Evolutionary conservation across 2,329 filamentous ascomycete species (phyloP), one percentile per base, ranked within the genome.

Genomic region (Venturia carpophila): DNA sequence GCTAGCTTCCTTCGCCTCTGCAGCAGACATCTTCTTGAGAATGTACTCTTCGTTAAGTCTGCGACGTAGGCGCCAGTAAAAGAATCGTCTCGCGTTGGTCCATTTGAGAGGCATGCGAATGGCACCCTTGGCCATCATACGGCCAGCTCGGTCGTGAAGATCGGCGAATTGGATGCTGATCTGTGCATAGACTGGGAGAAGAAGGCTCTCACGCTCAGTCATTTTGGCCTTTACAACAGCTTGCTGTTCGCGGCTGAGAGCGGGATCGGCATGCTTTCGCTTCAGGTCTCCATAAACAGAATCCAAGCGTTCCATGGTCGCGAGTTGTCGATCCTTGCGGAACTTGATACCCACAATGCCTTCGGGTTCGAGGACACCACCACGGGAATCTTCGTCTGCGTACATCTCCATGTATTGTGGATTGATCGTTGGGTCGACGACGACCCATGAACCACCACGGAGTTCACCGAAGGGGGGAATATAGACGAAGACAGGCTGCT

Each of bases 261-360:
- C 83, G 70, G 84, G 84, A 73, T 89, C 60, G 66, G 80, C 82
- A 63, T 92, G 82, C 76, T 90, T 84, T 78, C 91, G 90, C 82
- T 91, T 92, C 67, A 99, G 88, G 60, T 86, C 83, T 68, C 86
- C 89, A 72, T 99, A 99, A 56, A 83, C 84, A 1, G 89, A 82
- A 74, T 99, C 94, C 69, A 97, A 84, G 70, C 94, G 92, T 52
- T 92, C 88, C 94, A 99, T 99, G 66, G 93, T 97, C 75, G 95
- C 89, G 27, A 99, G 87, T 80, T 97, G 94, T 82, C 93, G 95
- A 73, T 99, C 93, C 77, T 91, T 93, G 75, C 91, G 90, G 84
- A 92, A 99, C 80, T 97, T 99, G 86, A 99, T 97, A 77, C 92
- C 92, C 66, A 99, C 88, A 74, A 97, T 97, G 81, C 94, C 94